Evolutionary conservation across 371 early-diverging fungal species (phyloP).

Genomic region (Circinella minor): DNA sequence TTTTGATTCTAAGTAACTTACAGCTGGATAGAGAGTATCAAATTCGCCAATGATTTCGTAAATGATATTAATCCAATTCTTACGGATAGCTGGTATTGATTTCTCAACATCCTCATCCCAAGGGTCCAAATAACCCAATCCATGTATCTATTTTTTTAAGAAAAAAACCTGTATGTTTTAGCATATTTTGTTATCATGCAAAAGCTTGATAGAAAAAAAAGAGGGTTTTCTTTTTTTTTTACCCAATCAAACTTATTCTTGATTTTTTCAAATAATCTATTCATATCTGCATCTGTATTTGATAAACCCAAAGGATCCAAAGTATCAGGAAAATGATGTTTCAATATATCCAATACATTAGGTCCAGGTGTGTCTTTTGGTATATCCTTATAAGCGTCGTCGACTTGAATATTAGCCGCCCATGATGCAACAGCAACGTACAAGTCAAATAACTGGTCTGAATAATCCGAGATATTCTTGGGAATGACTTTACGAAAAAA

Average conservation of each 20-base stretch:
- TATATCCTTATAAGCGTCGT: background rate
- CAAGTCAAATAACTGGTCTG: background rate
- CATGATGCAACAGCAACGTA: background rate
- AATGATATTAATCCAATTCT: too few relatives aligned
- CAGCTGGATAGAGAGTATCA: background rate
- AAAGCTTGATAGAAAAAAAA: too few relatives aligned
- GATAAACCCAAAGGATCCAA: background rate
- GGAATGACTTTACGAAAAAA: background rate
- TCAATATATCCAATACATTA: background rate
- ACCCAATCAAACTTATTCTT: background rate
- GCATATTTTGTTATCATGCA: too few relatives aligned
- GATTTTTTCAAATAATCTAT: background rate
- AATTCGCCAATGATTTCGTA: too few relatives aligned
- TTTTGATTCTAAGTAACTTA: background rate
- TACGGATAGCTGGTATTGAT: too few relatives aligned
- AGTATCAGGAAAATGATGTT: background rate
- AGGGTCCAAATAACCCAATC: too few relatives aligned
- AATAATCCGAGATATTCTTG: background rate
- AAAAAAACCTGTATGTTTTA: too few relatives aligned
- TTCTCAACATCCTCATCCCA: too few relatives aligned
- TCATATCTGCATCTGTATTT: background rate
- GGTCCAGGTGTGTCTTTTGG: background rate
- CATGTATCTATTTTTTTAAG: too few relatives aligned
- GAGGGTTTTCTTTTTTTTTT: background rate
- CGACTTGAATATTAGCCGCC: background rate